These are phyloP conservation scores for Aureobasidium melanogenum DNA, from an alignment of 2,329 filamentous ascomycete genomes.

Conservation along the genomic window DNA sequence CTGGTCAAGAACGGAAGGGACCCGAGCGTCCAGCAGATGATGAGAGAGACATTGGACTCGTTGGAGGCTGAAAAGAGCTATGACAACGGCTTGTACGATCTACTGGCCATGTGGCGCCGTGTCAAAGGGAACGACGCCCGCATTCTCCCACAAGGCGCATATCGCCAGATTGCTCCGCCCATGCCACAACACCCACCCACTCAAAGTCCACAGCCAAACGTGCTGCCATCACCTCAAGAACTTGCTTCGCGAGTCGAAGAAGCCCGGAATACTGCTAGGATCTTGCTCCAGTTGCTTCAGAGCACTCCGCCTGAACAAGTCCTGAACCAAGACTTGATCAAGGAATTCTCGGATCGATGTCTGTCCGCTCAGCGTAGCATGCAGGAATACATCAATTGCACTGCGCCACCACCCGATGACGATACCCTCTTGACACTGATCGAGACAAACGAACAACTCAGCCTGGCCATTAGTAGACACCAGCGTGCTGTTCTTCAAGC, in stretches of 20 bases:
- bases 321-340: conserved; percentile 75
- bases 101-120: conserved; percentile 82
- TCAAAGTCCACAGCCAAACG: conserved; percentile 29
- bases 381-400: conserved; percentile 74
- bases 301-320: conserved; percentile 72
- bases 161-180: background rate
- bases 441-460: conserved; percentile 87
- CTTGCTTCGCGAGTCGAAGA: conserved; percentile 79
- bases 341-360: conserved; percentile 85
- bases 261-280: conserved; percentile 78
- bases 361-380: conserved; percentile 70
- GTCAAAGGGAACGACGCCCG: conserved; percentile 53
- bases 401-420: conserved; percentile 76
- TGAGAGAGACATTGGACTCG: conserved; percentile 76
- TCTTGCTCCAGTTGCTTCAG: conserved; percentile 85
- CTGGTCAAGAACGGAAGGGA: conserved; percentile 64
- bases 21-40: conserved; percentile 69
- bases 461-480: conserved; percentile 72
- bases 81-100: conserved; percentile 62
- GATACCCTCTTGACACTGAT: conserved; percentile 90
- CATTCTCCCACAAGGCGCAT: conserved; percentile 13
- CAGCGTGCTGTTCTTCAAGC: conserved; percentile 65
- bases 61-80: conserved; percentile 63
- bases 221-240: conserved; percentile 61
- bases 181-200: background rate